Evolutionary conservation across 257 asterid species (phyloP).

Genomic region (Petunia axillaris): DNA sequence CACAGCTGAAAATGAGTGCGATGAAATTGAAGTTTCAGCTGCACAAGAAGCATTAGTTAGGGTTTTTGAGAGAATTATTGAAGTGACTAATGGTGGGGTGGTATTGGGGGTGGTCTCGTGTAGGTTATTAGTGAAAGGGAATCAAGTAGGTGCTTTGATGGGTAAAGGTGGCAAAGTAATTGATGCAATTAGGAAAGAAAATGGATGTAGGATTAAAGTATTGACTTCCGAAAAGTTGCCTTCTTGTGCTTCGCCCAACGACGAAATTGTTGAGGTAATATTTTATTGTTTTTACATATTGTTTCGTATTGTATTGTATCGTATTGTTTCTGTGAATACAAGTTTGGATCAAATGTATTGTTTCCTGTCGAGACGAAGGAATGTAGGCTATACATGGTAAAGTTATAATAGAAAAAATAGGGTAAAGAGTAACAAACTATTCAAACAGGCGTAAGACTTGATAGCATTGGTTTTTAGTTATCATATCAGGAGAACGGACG

Average conservation of each 20-base stretch:
- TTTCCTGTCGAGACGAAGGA: no score
- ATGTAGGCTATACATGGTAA: no score
- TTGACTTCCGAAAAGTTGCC: conserved; percentile 46
- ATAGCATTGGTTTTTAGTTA: neutral
- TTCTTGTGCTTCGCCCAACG: conserved; percentile 37
- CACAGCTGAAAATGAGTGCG: conserved; percentile 11
- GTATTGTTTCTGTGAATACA: no score
- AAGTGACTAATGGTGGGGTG: conserved; percentile 53
- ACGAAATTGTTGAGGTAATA: conserved; percentile 75
- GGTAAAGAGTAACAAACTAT: no score
- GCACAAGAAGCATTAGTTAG: conserved; percentile 75
- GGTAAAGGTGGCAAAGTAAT: conserved; percentile 79
- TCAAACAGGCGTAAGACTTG: neutral
- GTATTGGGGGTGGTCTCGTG: conserved; percentile 50
- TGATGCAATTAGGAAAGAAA: conserved; percentile 68
- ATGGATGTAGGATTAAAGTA: conserved; percentile 67
- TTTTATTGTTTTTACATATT: neutral
- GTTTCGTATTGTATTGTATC: no score
- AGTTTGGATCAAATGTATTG: no score
- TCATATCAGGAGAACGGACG: no score
- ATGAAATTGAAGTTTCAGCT: conserved; percentile 57
- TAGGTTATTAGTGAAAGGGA: conserved; percentile 56
- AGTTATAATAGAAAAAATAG: no score
- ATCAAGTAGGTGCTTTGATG: conserved; percentile 70
- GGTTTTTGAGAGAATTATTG: conserved; percentile 78